Percentiles rank a stretch among this genome's conserved stretches.
These are phyloP conservation scores for Crithidia sp. DNA, from an alignment of 208 protist genomes.

Conservation along the genomic window DNA sequence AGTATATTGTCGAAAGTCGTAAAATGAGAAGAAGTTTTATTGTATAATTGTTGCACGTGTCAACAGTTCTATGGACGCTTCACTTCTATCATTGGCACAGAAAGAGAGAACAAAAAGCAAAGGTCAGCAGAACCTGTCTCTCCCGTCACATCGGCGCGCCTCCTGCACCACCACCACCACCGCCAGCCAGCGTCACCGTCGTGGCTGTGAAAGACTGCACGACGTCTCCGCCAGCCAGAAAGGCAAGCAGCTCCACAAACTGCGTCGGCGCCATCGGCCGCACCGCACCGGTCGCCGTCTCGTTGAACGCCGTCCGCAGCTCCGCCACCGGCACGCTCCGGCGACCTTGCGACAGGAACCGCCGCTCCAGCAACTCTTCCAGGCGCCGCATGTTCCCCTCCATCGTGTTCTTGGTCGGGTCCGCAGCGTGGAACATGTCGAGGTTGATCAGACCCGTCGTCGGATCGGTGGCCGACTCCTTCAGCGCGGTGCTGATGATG, in stretches of 20 bases:
- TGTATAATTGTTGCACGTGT: no score
- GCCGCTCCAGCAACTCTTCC: constrained; percentile 63
- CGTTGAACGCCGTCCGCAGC: constrained; percentile 74
- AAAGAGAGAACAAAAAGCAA: no score
- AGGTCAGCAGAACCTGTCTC: background rate
- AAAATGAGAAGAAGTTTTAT: no score
- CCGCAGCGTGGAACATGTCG: constrained; percentile 89
- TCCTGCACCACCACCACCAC: background rate
- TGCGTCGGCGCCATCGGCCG: constrained; percentile 65
- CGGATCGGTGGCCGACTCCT: constrained; percentile 89
- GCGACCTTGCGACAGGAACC: constrained; percentile 51
- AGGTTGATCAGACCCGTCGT: constrained; percentile 89
- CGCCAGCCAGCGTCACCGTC: constrained; percentile 57
- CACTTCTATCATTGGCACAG: no score
- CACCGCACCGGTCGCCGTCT: constrained; percentile 50
- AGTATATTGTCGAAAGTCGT: no score
- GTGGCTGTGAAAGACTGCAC: constrained; percentile 77
- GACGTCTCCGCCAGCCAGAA: constrained; percentile 78
- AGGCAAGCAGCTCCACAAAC: constrained; percentile 84
- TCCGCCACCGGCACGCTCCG: constrained; percentile 60
- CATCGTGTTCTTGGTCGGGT: constrained; percentile 78
- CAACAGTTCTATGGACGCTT: no score
- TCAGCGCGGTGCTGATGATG: constrained; percentile 88
- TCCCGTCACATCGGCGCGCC: background rate
- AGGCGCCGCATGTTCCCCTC: constrained; percentile 84